Percentiles rank a stretch among this genome's conserved stretches.
Evolutionary conservation across 2,329 filamentous ascomycete species (phyloP).

Genomic region (Raffaelea ambrosiae): DNA sequence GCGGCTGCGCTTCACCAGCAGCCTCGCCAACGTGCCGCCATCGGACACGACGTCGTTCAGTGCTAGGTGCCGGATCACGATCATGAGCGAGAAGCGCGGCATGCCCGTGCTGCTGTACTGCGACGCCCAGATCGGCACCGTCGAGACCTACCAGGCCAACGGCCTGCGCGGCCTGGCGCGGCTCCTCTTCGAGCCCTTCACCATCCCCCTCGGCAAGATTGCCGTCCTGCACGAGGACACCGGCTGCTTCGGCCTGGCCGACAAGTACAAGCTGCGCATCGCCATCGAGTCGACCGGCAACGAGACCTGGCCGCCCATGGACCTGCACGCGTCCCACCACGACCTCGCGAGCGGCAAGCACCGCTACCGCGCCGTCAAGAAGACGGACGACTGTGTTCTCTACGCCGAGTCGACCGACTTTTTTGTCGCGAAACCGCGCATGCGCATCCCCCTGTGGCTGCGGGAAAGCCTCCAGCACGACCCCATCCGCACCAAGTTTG

Average conservation of each 20-base stretch:
- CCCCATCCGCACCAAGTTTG: slow-evolving; percentile 29
- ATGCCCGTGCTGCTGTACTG: slow-evolving; percentile 38
- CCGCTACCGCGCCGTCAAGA: slow-evolving; percentile 2
- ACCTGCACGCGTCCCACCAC: slow-evolving; percentile 21
- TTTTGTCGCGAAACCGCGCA: slow-evolving; percentile 25
- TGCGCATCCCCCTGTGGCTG: slow-evolving; percentile 22
- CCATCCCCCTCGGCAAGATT: slow-evolving; percentile 43
- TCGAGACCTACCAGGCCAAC: slow-evolving; percentile 40
- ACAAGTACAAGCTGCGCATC: slow-evolving; percentile 40
- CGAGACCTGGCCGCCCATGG: slow-evolving; percentile 43
- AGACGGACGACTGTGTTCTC: slow-evolving; percentile 19
- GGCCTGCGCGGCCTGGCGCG: slow-evolving; percentile 37
- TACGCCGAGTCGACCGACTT: slow-evolving; percentile 32
- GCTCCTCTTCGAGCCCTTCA: slow-evolving; percentile 42
- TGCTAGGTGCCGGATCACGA: slow-evolving; percentile 34
- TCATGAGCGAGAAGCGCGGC: slow-evolving; percentile 26
- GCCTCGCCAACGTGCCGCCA: slow-evolving; percentile 24
- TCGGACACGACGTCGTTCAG: slow-evolving; percentile 25
- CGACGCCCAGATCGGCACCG: slow-evolving; percentile 44
- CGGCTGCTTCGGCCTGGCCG: slow-evolving; percentile 36
- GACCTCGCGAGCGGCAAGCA: neutral
- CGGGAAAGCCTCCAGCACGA: slow-evolving; percentile 24
- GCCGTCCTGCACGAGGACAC: slow-evolving; percentile 39
- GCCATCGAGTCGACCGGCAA: slow-evolving; percentile 44
- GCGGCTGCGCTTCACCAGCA: slow-evolving; percentile 22